Base-by-base conservation (phyloP, 495 filamentous ascomycete genomes). In the Penicillium steckii region DNA sequence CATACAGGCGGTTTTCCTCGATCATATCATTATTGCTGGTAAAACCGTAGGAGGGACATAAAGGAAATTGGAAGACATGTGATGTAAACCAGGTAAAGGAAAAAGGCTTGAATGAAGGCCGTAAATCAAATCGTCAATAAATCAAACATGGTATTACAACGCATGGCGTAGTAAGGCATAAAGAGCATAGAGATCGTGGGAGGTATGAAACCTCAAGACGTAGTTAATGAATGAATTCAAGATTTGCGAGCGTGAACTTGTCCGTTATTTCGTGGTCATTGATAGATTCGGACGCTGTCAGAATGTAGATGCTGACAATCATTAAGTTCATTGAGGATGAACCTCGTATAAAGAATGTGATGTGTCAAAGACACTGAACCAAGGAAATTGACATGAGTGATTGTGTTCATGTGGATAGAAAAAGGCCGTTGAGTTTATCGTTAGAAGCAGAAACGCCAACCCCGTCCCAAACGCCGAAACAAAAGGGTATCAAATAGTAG, bases 401-500 rank as follows among this genome's bases (percentile, higher is more conserved):
- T 47, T 38, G 50, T 55, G 25, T 46, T 23, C 38, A 41, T 41
- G n/a, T n/a, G n/a, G n/a, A 37, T 37, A 33, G 41, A 46, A 26
- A 38, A 42, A 49, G 51, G 30, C 52, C 48, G 48, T 53, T 42
- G 32, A 35, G 33, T 25, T 10, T 13, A 24, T 27, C 47, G n/a
- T 23, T 37, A 37, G 46, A 44, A 42, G 19, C 30, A 40, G 38
- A 51, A 51, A 55, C 52, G 44, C 50, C 44, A 32, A 22, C 8
- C 21, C 21, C 18, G 7, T 24, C 41, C 43, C 23, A 45, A 62
- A 59, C 56, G 35, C 56, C 52, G 35, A 13, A 30, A 27, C n/a
- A 25, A 30, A 19, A 21, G 42, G 32, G 46, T 26, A 59, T 59
- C 44, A 59, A 22, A 66, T 52, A 43, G 50, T 55, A 19, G 55